These are phyloP conservation scores for Daldinia caldariorum DNA, from an alignment of 495 filamentous ascomycete species.

Conservation along the genomic window DNA sequence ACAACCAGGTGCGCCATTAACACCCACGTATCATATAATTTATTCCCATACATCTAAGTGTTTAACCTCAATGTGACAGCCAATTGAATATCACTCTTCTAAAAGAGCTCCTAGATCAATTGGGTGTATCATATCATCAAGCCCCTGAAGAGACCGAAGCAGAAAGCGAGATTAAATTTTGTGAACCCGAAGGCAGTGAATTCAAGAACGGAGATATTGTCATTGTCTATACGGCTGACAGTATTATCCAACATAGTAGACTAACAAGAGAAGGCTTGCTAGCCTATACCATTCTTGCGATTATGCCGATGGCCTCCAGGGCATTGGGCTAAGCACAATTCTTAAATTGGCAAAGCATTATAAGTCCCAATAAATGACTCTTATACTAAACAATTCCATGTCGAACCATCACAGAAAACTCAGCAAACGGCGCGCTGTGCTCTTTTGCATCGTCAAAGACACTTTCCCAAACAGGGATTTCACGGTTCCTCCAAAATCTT, in stretches of 20 bases:
- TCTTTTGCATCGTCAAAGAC: slow-evolving; percentile 21
- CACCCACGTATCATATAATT: too few relatives aligned
- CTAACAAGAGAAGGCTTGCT: slow-evolving; percentile 32
- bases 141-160: too few relatives aligned
- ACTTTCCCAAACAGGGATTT: slow-evolving; percentile 23
- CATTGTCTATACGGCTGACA: slow-evolving; percentile 27
- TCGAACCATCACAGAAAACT: slow-evolving; percentile 16
- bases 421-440: slow-evolving; percentile 35
- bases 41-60: too few relatives aligned
- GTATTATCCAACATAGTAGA: slow-evolving; percentile 18
- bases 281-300: slow-evolving; percentile 38
- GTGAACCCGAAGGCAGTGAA: slow-evolving; percentile 31
- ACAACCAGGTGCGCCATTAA: too few relatives aligned
- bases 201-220: slow-evolving; percentile 30
- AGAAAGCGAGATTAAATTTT: slow-evolving; percentile 35
- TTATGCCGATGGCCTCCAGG: slow-evolving; percentile 23
- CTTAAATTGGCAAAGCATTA: slow-evolving; percentile 16
- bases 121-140: too few relatives aligned
- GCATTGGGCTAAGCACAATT: slow-evolving; percentile 20
- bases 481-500: slow-evolving; percentile 12
- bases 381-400: slow-evolving; percentile 6
- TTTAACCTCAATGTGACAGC: too few relatives aligned
- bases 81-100: background rate
- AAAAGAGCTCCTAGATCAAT: too few relatives aligned
- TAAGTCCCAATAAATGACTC: too few relatives aligned